Percentiles rank a stretch among this genome's conserved stretches.
These are phyloP conservation scores for Citrullus colocynthis DNA, from an alignment of 306 rosid genomes.

Conservation along the genomic window DNA sequence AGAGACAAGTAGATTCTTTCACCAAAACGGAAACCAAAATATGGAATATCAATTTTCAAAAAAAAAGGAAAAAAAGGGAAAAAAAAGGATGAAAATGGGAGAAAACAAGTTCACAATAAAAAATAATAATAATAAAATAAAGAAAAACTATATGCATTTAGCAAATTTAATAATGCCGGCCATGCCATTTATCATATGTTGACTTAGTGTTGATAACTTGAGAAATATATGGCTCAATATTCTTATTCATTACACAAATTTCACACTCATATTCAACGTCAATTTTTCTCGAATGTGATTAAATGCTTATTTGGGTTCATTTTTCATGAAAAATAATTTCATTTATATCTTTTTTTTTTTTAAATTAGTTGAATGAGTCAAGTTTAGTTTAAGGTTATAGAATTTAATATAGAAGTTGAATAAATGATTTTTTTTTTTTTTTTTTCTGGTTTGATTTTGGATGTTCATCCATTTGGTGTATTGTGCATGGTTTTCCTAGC, in stretches of 20 bases:
- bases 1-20: too few relatives aligned
- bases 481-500: too few relatives aligned
- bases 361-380: background rate
- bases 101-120: background rate
- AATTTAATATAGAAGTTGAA: too few relatives aligned
- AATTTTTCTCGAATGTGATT: background rate
- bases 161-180: background rate
- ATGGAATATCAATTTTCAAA: too few relatives aligned
- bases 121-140: background rate
- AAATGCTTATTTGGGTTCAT: background rate
- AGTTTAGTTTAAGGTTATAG: too few relatives aligned
- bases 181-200: background rate
- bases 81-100: background rate
- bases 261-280: background rate
- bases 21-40: too few relatives aligned
- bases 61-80: too few relatives aligned
- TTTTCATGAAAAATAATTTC: background rate
- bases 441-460: too few relatives aligned
- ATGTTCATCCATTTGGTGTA: too few relatives aligned
- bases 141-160: background rate
- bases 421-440: too few relatives aligned
- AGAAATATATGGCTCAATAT: background rate
- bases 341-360: background rate
- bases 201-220: constrained; percentile 2
- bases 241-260: background rate